Evolutionary conservation across 495 filamentous ascomycete species (phyloP), one percentile per base, ranked within the genome.

Genomic region (Rhypophila decipiens): DNA sequence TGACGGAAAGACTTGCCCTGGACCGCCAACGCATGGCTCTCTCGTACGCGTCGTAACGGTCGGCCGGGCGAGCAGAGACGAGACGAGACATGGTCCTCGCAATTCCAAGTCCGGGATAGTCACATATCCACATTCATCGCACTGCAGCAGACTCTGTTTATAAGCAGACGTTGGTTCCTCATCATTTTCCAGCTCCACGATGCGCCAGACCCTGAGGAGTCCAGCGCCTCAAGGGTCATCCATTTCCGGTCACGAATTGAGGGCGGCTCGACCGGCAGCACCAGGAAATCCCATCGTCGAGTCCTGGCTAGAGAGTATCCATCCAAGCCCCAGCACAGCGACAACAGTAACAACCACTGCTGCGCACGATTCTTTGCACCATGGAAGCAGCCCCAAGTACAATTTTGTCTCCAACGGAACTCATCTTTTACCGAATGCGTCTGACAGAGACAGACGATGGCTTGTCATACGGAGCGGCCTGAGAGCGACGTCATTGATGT

Each of bases 221-320:
- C 27, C 27, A 31, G 7, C 27, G 7, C 27, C 27, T 13, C 27
- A n/a, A n/a, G n/a, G 27, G 27, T 13, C 27, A 13, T 7, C 27
- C 27, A 7, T 31, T 7, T 7, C 7, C 27, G 27, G 7, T 13
- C 27, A 7, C 27, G 7, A 7, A 13, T 7, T 13, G 27, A 7
- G 7, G 27, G 13, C 27, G 13, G 7, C 27, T 31, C 27, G 55
- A 40, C 50, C 55, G 15, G 24, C 47, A n/a, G 50, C 50, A 2
- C 31, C 37, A 10, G 48, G 35, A 17, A 47, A 52, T 23, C 53
- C 49, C 13, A 15, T 34, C 10, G 49, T 60, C 44, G 59, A 62
- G 42, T 42, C 54, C 15, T 62, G 59, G 59, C 54, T 60, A 7
- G 57, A 60, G 12, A 37, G 42, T 2, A 40, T 62, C 17, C 51